Conservation (phyloP, 129 eudicot species). For the Flaveria robusta region DNA sequence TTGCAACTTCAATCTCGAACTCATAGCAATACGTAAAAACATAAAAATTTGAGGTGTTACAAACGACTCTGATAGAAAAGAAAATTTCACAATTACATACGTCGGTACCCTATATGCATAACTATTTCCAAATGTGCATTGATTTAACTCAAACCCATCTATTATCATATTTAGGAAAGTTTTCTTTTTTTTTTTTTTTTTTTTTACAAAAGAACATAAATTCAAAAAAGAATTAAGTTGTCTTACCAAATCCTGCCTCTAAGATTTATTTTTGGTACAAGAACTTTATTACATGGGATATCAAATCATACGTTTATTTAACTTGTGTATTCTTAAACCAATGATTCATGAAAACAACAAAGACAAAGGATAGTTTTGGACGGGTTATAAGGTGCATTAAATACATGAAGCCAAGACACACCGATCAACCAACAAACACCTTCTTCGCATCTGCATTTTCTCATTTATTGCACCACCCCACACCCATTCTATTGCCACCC, state of each 20-base stretch:
- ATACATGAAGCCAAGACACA: slow-evolving; percentile 34
- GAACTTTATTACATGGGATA: not conserved
- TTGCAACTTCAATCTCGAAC: no score
- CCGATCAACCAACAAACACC: slow-evolving; percentile 41
- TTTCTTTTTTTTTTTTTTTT: no score
- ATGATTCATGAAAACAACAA: slow-evolving; percentile 7
- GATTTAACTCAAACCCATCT: not conserved
- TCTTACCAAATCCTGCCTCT: not conserved
- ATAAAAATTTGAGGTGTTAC: no score
- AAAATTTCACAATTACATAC: not conserved
- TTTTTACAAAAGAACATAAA: no score
- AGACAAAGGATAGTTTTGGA: slow-evolving; percentile 25
- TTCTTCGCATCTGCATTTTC: slow-evolving; percentile 30
- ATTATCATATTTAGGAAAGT: not conserved
- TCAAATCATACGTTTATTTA: not conserved
- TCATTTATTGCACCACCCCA: slow-evolving; percentile 36
- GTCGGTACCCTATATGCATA: not conserved
- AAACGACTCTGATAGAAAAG: no score
- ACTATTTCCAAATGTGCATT: not conserved
- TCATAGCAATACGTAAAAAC: no score
- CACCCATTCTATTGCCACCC: slow-evolving; percentile 26
- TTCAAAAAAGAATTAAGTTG: not conserved
- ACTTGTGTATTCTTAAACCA: not conserved
- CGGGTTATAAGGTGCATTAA: slow-evolving; percentile 31
- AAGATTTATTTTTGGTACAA: not conserved